Conservation (phyloP, 192 early-diverging fungal species). For the Cetraspora pellucida region DNA sequence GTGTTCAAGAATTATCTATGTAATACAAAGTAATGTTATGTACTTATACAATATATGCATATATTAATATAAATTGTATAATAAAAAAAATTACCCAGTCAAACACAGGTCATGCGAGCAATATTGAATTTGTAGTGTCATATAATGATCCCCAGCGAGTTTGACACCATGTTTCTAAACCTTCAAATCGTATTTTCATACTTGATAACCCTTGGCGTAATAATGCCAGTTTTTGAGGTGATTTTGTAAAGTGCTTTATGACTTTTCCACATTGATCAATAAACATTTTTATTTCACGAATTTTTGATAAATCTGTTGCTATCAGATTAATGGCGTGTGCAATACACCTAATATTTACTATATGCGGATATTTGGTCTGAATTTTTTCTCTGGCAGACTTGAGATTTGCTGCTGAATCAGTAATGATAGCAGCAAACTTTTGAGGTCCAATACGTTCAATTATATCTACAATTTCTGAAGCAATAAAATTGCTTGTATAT, state of each 20-base stretch:
- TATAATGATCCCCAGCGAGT: background rate
- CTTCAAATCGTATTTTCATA: background rate
- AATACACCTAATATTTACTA: background rate
- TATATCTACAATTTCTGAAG: background rate
- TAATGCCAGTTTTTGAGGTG: background rate
- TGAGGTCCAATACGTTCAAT: background rate
- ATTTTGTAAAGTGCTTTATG: background rate
- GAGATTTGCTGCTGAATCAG: too few species aligned
- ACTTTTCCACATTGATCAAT: too few species aligned
- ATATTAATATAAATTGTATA: too few species aligned
- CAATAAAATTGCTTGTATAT: too few species aligned
- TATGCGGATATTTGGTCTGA: background rate
- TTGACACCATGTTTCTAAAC: background rate
- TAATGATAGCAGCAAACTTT: background rate
- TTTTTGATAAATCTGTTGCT: slow-evolving; percentile 1
- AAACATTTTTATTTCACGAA: background rate
- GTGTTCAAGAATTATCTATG: too few species aligned
- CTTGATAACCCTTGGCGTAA: background rate
- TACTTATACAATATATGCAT: too few species aligned
- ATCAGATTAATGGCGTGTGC: background rate
- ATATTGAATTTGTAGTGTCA: background rate
- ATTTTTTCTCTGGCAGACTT: background rate
- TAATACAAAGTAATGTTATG: too few species aligned
- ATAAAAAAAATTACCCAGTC: background rate
- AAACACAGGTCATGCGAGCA: background rate